Evolutionary conservation across 2,329 filamentous ascomycete genomes (phyloP), one percentile per base, ranked within the genome.

Genomic region (Mycogone perniciosa): DNA sequence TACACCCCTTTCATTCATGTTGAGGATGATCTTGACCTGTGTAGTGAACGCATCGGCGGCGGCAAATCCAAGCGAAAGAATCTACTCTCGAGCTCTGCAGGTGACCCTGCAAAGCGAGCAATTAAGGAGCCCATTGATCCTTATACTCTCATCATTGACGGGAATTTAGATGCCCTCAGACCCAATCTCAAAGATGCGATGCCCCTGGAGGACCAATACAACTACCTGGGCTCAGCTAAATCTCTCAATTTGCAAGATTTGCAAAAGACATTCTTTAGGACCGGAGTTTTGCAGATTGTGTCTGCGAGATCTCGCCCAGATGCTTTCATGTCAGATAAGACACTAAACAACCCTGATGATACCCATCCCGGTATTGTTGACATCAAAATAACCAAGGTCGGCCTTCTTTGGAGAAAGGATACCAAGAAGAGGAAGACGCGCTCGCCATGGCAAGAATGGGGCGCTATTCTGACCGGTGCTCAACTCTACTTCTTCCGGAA

Each of bases 391-490:
- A 96, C 92, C 41, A 99, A 97, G 67, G 91, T 99, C 45, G 93
- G 93, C 4, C 73, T 96, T 2, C 67, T 99, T 31, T 99, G 93
- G 93, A 84, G 93, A 41, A 99, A 99, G 65, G 90, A 96, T 57
- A 73, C 79, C 1, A 96, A 95, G 71, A 96, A 92, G 71, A 92
- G 93, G 71, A 95, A 95, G 68, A 86, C 90, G 1, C 81, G 92
- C 40, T 96, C 92, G 8, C 92, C 93, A 1, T 99, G 93, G 93
- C 92, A 96, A 64, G 93, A 99, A 76, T 99, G 93, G 93, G 93
- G 93, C 47, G 93, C 90, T 27, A 87, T 99, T 52, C 77, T 99
- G 31, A 99, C 93, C 1, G 89, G 92, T n/a, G 95, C 93, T 5
- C 92, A 96, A 63, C 79, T 99, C 6, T 99, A 96, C 67, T 89